Evolutionary conservation across 1,284 basidiomycete genomes (phyloP), one percentile per base, ranked within the genome.

Genomic region (Trametes versicolor): DNA sequence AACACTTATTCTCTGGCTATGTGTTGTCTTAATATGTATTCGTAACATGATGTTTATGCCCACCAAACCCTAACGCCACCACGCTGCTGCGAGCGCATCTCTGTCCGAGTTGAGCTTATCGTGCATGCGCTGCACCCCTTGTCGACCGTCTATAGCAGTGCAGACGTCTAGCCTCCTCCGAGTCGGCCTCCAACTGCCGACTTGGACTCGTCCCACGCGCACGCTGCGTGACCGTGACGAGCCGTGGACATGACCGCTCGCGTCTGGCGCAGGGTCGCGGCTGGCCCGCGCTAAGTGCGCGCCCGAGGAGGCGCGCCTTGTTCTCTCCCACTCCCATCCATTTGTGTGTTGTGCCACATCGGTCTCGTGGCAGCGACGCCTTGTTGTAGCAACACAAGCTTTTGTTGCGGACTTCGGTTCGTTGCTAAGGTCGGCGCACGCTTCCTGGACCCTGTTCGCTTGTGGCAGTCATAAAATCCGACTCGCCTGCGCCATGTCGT

Each of bases 1-100:
- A 71, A 66, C 67, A 70, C 64, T 54, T 73, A 73, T 73, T 73
- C 60, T 36, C 52, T 65, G 37, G 32, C 43, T 47, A 54, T 62
- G 47, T 50, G 36, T 41, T 47, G 58, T 53, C 58, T 57, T 66
- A 68, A 65, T 70, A 69, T 70, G 67, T 70, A 70, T 63, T 55
- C 32, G 13, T 63, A 59, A 63, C 52, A 45, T 52, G 41, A 21
- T 51, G 49, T 34, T 53, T 60, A 64, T 67, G 62, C 62, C 55
- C 60, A 65, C 56, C 50, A 61, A 65, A 61, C 57, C 29, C 63
- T 57, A 51, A 64, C 39, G 65, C 70, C 62, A 64, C 68, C 56
- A 71, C 56, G 55, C 47, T 48, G 50, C 52, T 53, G 62, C 61
- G 56, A 25, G 21, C 37, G 17, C 15, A 17, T 43, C 41, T 7